Evolutionary conservation across 371 early-diverging fungal genomes (phyloP).

Genomic region (Nosema muscidifuracis): DNA sequence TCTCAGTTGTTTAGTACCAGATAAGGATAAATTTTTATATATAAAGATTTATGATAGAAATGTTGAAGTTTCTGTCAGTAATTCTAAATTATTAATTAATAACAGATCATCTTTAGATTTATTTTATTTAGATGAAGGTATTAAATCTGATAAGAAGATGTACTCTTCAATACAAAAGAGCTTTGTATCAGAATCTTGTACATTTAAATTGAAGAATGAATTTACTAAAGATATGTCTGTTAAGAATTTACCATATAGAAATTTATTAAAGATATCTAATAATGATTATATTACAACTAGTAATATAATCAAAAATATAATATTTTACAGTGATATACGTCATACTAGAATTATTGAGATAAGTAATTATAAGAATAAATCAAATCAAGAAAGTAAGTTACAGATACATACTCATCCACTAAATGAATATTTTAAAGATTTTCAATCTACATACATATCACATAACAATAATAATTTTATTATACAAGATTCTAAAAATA

Average conservation of each 20-base stretch:
- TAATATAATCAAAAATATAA: not conserved
- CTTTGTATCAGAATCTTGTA: not conserved
- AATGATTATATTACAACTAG: not conserved
- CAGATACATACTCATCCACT: too few species aligned
- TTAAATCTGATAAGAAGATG: not conserved
- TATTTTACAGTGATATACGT: not conserved
- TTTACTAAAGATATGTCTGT: not conserved
- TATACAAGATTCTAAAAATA: too few species aligned
- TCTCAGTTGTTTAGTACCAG: not conserved
- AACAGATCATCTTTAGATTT: not conserved
- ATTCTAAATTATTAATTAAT: not conserved
- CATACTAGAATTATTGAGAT: not conserved
- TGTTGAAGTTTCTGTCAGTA: not conserved
- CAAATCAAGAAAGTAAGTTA: too few species aligned
- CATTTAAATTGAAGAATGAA: not conserved
- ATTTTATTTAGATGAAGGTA: not conserved
- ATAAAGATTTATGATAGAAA: conserved; percentile 24
- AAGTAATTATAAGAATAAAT: too few species aligned
- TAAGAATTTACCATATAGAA: not conserved
- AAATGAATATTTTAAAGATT: too few species aligned
- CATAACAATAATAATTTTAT: too few species aligned
- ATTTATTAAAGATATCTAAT: not conserved
- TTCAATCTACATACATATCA: too few species aligned
- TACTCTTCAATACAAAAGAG: not conserved
- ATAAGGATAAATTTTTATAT: conserved; percentile 13